Conservation (phyloP, 352 stramenopile species). For the Pythium oligandrum region DNA sequence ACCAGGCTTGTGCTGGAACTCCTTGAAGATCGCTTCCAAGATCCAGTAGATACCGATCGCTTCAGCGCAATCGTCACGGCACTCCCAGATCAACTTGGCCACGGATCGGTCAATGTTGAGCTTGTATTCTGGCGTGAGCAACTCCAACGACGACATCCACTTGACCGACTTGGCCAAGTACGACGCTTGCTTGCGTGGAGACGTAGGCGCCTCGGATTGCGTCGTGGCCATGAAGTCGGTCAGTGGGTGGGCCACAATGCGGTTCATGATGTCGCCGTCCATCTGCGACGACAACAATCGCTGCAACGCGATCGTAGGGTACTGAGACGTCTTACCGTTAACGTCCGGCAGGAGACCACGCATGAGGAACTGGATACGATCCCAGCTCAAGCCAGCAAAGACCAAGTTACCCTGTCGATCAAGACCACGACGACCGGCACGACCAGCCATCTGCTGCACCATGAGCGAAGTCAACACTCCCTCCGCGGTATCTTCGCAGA, state of each 20-base stretch:
- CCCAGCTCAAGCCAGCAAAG: conserved; percentile 93
- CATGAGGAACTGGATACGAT: conserved; percentile 96
- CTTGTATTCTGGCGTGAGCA: conserved; percentile 68
- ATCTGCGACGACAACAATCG: conserved; percentile 89
- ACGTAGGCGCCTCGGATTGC: conserved; percentile 8
- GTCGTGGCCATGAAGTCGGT: conserved; percentile 60
- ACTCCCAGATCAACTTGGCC: conserved; percentile 81
- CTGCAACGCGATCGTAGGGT: conserved; percentile 93
- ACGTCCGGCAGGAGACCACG: conserved; percentile 93
- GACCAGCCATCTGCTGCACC: conserved; percentile 98
- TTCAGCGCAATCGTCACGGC: conserved; percentile 73
- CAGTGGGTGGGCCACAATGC: conserved; percentile 83
- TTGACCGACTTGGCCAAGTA: conserved; percentile 88
- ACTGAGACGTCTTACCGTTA: conserved; percentile 88
- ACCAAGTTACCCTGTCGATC: conserved; percentile 97
- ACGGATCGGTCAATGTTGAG: conserved; percentile 70
- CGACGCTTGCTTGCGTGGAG: conserved; percentile 24
- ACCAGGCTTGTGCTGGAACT: conserved; percentile 84
- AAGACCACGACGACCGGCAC: conserved; percentile 95
- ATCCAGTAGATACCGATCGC: conserved; percentile 80
- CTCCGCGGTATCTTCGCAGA: conserved; percentile 96
- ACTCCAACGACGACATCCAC: conserved; percentile 88
- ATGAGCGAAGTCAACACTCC: conserved; percentile 94
- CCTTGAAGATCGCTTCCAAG: conserved; percentile 64
- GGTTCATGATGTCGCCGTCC: conserved; percentile 86